Evolutionary conservation across 2,329 filamentous ascomycete species (phyloP).

Genomic region (Colletotrichum trifolii): DNA sequence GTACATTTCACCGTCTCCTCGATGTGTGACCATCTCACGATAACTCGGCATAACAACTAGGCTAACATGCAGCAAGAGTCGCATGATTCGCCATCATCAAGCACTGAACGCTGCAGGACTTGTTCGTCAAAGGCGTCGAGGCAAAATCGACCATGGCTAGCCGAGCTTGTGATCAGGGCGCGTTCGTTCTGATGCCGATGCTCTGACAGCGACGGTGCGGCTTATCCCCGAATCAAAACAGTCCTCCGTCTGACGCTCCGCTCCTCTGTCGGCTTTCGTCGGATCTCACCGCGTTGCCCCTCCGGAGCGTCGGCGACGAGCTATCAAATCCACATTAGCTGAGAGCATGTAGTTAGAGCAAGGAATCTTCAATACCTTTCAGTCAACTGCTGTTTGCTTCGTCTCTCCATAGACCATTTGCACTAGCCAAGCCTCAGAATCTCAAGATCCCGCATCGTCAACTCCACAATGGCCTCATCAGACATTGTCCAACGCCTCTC

Average conservation of each 20-base stretch:
- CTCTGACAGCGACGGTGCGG: not conserved
- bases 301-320: not conserved
- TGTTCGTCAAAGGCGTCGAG: too few relatives aligned
- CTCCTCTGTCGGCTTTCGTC: not conserved
- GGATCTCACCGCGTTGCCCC: not conserved
- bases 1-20: too few relatives aligned
- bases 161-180: too few relatives aligned
- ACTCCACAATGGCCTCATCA: not conserved
- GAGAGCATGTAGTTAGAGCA: not conserved
- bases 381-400: not conserved
- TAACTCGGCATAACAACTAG: too few relatives aligned
- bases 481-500: constrained; percentile 6
- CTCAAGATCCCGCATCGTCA: not conserved
- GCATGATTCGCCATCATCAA: too few relatives aligned
- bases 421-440: not conserved
- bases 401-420: not conserved
- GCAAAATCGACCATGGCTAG: too few relatives aligned
- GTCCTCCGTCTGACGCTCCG: not conserved
- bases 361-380: not conserved
- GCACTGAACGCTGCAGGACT: too few relatives aligned
- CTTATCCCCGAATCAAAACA: constrained; percentile 6
- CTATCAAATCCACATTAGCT: not conserved
- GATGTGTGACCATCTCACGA: too few relatives aligned
- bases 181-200: not conserved
- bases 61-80: too few relatives aligned